Evolutionary conservation across 73 alveolate genomes (phyloP).

Genomic region (Symbiodinium pilosum): DNA sequence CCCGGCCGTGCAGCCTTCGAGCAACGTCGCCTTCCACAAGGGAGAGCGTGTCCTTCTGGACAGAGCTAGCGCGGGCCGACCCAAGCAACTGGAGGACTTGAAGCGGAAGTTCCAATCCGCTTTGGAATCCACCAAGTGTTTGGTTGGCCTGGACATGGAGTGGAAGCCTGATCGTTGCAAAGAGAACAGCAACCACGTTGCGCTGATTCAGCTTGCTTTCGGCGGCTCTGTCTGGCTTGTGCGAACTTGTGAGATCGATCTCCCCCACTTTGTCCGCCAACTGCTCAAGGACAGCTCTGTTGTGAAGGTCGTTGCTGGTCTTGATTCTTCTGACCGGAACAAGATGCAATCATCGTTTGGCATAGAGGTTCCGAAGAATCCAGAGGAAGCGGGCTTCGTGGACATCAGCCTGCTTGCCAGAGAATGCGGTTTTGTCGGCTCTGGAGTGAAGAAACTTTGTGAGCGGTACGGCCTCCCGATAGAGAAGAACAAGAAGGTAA

Average conservation of each 20-base stretch:
- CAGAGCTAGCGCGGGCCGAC: background rate
- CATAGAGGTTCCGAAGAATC: background rate
- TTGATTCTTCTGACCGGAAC: background rate
- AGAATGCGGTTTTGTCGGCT: background rate
- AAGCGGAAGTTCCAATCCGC: background rate
- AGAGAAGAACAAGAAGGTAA: background rate
- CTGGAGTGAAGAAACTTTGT: background rate
- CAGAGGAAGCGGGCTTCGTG: background rate
- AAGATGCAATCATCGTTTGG: background rate
- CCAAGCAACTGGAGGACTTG: background rate
- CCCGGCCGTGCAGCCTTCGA: background rate
- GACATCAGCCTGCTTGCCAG: constrained; percentile 4
- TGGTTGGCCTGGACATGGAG: constrained; percentile 4
- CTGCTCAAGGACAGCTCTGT: background rate
- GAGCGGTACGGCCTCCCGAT: background rate
- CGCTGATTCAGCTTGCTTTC: background rate
- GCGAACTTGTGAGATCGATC: background rate
- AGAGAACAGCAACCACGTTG: background rate
- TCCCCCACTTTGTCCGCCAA: background rate
- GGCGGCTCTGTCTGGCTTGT: constrained; percentile 1
- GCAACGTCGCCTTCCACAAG: background rate
- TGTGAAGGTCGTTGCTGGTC: background rate
- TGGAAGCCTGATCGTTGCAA: background rate
- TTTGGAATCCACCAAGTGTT: background rate
- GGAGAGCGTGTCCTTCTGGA: background rate